These are phyloP conservation scores for Lactifluus volemus DNA, from an alignment of 768 basidiomycete genomes.

Conservation along the genomic window DNA sequence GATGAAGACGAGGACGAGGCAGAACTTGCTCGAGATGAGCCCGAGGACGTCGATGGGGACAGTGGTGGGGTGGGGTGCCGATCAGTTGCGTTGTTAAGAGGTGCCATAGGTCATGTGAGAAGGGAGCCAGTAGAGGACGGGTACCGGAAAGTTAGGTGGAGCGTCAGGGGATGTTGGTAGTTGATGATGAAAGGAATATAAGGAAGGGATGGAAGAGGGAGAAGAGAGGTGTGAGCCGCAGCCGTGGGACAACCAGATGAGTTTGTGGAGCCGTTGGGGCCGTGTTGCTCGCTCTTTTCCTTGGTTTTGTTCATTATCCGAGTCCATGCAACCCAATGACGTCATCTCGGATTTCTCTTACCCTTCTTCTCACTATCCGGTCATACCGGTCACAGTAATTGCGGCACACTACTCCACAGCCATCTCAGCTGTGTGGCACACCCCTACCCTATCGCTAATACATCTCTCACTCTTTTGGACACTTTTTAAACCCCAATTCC, in stretches of 20 bases:
- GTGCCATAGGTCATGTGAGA: constrained; percentile 11
- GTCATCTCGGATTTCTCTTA: not conserved
- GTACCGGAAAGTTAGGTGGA: not conserved
- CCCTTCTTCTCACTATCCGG: not conserved
- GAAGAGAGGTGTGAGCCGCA: not conserved
- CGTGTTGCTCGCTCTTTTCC: not conserved
- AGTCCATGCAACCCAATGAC: not conserved
- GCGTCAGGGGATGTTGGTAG: not conserved
- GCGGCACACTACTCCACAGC: not conserved
- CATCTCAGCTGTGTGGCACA: not conserved
- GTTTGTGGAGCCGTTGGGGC: constrained; percentile 1
- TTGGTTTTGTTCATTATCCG: constrained; percentile 1
- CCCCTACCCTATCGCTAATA: not conserved
- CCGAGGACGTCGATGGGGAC: constrained; percentile 13
- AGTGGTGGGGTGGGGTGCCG: constrained; percentile 13
- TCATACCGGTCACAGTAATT: not conserved
- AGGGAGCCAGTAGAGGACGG: not conserved
- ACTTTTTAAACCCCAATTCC: too few relatives aligned
- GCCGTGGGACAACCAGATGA: constrained; percentile 12
- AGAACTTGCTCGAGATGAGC: constrained; percentile 9
- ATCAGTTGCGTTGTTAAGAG: not conserved
- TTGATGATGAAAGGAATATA: not conserved
- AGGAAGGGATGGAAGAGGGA: not conserved
- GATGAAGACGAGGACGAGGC: constrained; percentile 5
- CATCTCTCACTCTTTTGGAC: not conserved